These are phyloP conservation scores for Rhizomucor pusillus DNA, from an alignment of 371 early-diverging fungal species.

Conservation along the genomic window DNA sequence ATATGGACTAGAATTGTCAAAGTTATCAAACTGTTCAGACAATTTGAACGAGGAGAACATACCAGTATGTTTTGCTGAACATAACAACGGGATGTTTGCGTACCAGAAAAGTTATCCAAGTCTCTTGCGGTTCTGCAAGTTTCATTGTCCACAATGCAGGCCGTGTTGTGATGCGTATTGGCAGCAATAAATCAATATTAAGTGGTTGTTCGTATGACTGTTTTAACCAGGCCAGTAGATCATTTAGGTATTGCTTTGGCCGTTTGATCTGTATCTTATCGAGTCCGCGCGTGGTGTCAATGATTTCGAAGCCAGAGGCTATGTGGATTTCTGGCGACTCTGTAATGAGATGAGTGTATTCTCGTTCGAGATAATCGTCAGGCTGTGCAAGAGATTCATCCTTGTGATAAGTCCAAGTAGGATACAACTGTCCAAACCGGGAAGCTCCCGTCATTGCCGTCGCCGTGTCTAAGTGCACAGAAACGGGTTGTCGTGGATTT, in stretches of 20 bases:
- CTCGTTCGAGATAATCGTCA: slow-evolving; percentile 50
- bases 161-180: slow-evolving; percentile 15
- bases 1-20: slow-evolving; percentile 35
- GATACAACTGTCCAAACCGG: slow-evolving; percentile 57
- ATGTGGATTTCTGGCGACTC: slow-evolving; percentile 18
- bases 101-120: slow-evolving; percentile 40
- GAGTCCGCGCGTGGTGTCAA: slow-evolving; percentile 32
- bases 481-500: slow-evolving; percentile 15
- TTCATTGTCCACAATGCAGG: slow-evolving; percentile 36
- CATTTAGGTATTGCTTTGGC: slow-evolving; percentile 4
- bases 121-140: slow-evolving; percentile 24
- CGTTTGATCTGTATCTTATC: slow-evolving; percentile 21
- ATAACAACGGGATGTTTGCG: slow-evolving; percentile 49
- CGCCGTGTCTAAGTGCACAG: slow-evolving; percentile 78
- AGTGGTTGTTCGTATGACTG: slow-evolving; percentile 2
- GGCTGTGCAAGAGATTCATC: slow-evolving; percentile 50
- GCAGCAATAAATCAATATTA: slow-evolving; percentile 9
- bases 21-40: background rate
- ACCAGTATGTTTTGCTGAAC: slow-evolving; percentile 66
- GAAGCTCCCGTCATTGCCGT: slow-evolving; percentile 90
- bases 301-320: slow-evolving; percentile 25
- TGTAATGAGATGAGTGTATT: slow-evolving; percentile 70
- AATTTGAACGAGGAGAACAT: slow-evolving; percentile 10
- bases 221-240: background rate
- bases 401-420: slow-evolving; percentile 68